A percentile compares a stretch with the other conserved stretches of the same genome.
Conservation (phyloP, 1,284 basidiomycete species). For the Naganishia albida region DNA sequence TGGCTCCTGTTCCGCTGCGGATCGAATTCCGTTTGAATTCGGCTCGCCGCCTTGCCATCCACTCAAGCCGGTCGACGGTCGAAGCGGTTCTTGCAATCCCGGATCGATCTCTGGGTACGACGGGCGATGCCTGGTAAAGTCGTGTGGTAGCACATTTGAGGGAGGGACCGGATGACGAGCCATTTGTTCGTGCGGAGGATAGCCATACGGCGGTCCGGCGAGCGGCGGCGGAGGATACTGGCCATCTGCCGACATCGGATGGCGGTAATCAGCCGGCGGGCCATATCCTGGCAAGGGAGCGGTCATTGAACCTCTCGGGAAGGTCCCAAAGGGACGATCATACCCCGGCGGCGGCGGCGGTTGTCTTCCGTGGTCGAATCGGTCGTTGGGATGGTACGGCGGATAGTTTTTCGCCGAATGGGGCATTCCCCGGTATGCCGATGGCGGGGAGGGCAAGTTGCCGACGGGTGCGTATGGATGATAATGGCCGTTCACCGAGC, state of each 20-base stretch:
- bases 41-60: slow-evolving; percentile 22
- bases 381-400: slow-evolving; percentile 2
- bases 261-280: slow-evolving; percentile 9
- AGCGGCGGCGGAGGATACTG: background rate
- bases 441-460: slow-evolving; percentile 12
- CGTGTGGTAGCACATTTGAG: background rate
- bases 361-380: background rate
- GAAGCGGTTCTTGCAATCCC: slow-evolving; percentile 6
- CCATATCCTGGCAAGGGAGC: slow-evolving; percentile 2
- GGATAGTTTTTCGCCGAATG: slow-evolving; percentile 2
- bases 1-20: background rate
- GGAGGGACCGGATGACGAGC: slow-evolving; percentile 7
- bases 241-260: slow-evolving; percentile 5
- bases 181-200: slow-evolving; percentile 2
- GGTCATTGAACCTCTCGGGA: slow-evolving; percentile 6
- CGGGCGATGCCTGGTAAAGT: background rate
- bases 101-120: slow-evolving; percentile 21
- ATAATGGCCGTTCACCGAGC: slow-evolving; percentile 16
- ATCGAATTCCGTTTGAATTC: background rate
- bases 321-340: slow-evolving; percentile 1
- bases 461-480: slow-evolving; percentile 10
- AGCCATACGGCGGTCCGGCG: background rate
- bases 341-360: background rate
- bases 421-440: slow-evolving; percentile 11
- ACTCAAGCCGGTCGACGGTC: slow-evolving; percentile 19